Percentiles rank a stretch among this genome's conserved stretches.
Evolutionary conservation across 495 filamentous ascomycete species (phyloP).

Genomic region (Clohesyomyces aquaticus): DNA sequence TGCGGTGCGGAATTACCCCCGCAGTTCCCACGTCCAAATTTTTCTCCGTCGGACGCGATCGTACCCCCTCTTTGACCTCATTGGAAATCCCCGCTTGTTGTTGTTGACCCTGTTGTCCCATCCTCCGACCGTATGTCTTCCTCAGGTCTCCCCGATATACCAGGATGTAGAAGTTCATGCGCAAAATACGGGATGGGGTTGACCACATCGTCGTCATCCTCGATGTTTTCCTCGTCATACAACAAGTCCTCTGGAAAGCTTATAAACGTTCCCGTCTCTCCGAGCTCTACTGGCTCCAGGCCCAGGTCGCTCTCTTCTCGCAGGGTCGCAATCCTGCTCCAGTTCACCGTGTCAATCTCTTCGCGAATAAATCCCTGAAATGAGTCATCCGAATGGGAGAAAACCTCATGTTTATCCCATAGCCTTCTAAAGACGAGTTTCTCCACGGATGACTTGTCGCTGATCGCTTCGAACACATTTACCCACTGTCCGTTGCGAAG

Average conservation of each 20-base stretch:
- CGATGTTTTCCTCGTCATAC: conserved; percentile 21
- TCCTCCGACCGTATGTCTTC: neutral
- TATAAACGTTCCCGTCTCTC: conserved; percentile 18
- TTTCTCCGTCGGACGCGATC: no score
- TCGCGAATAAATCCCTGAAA: conserved; percentile 15
- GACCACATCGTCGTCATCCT: conserved; percentile 22
- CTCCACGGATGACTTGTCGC: neutral
- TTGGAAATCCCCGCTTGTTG: neutral
- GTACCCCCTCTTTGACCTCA: no score
- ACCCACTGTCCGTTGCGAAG: conserved; percentile 25
- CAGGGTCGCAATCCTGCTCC: conserved; percentile 10
- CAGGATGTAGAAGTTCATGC: conserved; percentile 23
- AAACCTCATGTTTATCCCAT: conserved; percentile 22
- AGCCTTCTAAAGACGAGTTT: conserved; percentile 8
- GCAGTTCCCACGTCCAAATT: no score
- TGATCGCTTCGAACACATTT: conserved; percentile 8
- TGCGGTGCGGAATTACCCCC: no score
- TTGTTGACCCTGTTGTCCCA: neutral
- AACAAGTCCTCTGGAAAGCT: conserved; percentile 27
- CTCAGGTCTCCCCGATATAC: neutral
- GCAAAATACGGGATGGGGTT: conserved; percentile 27
- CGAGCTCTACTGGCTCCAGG: conserved; percentile 21
- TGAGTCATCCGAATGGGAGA: conserved; percentile 2
- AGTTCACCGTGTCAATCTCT: conserved; percentile 10
- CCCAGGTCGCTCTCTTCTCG: conserved; percentile 18